phyloP scores from a whole-genome alignment of 176 grass and related monocot species.

The Dactylis glomerata region DNA sequence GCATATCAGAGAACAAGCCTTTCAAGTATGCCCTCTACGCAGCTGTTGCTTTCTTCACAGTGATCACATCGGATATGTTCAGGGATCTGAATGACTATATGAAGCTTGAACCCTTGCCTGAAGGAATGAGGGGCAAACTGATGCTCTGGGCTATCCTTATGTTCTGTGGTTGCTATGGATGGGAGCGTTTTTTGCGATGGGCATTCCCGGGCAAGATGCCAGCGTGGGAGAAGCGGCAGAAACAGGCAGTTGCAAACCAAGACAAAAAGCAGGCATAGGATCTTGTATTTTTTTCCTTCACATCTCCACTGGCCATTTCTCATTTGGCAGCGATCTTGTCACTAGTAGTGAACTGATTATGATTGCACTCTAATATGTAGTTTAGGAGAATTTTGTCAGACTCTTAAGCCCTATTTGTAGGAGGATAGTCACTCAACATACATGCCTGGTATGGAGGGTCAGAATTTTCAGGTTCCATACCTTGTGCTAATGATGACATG shows the following conservation, averaged over 20 bases:
- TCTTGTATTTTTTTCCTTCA: not conserved
- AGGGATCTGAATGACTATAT: conserved; percentile 88
- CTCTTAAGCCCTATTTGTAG: conserved; percentile 23
- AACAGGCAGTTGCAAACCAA: conserved; percentile 53
- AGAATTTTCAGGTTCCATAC: conserved; percentile 15
- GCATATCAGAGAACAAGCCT: conserved; percentile 92
- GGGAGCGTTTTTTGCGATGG: conserved; percentile 89
- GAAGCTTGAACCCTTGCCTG: conserved; percentile 75
- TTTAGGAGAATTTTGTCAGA: conserved; percentile 50
- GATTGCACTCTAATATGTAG: conserved; percentile 44
- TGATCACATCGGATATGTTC: conserved; percentile 94
- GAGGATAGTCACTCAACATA: conserved; percentile 22
- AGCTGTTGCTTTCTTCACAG: conserved; percentile 85
- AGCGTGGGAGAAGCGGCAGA: conserved; percentile 77
- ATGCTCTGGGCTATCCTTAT: conserved; percentile 86
- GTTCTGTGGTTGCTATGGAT: conserved; percentile 88
- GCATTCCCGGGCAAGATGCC: conserved; percentile 86
- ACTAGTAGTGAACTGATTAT: conserved; percentile 30
- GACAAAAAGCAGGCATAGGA: conserved; percentile 74
- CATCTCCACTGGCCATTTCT: conserved; percentile 5
- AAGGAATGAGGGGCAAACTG: conserved; percentile 83
- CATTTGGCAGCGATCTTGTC: conserved; percentile 15
- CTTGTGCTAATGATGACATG: conserved; percentile 26
- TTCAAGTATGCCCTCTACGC: conserved; percentile 84
- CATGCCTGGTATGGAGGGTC: not conserved